A percentile compares a stretch with the other conserved stretches of the same genome.
Evolutionary conservation across 208 protist species (phyloP).

Genomic region (Sergeia podlipaevii): DNA sequence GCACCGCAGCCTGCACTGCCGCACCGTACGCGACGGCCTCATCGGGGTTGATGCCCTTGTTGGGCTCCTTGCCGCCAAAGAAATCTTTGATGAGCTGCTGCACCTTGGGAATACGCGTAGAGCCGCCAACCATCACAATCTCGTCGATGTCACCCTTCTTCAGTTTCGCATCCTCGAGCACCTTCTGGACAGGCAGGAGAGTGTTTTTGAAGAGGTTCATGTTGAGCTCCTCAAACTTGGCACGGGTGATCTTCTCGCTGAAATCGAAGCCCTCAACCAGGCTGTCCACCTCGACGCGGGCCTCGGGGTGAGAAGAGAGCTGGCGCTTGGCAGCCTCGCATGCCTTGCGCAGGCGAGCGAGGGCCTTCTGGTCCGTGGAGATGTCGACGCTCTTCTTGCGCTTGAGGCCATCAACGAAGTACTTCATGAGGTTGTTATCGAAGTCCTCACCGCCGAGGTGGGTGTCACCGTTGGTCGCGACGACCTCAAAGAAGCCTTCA

Average conservation of each 20-base stretch:
- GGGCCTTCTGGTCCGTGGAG: conserved; percentile 46
- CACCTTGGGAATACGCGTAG: conserved; percentile 97
- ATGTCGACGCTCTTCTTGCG: conserved; percentile 54
- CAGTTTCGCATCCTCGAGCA: conserved; percentile 94
- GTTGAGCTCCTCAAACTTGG: conserved; percentile 97
- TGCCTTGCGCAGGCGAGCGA: conserved; percentile 56
- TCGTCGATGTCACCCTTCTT: conserved; percentile 96
- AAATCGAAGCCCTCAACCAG: conserved; percentile 96
- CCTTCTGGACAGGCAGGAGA: conserved; percentile 92
- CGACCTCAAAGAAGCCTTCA: conserved; percentile 98
- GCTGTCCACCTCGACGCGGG: conserved; percentile 95
- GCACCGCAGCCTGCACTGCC: conserved; percentile 96
- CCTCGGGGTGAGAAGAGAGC: conserved; percentile 79
- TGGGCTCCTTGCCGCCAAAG: conserved; percentile 97
- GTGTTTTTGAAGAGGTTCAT: conserved; percentile 96
- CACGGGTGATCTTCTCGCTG: conserved; percentile 92
- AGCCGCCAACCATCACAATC: conserved; percentile 96
- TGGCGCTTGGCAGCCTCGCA: conserved; percentile 66
- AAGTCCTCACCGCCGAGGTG: conserved; percentile 98
- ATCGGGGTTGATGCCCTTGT: conserved; percentile 97
- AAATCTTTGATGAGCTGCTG: conserved; percentile 96
- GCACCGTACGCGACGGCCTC: conserved; percentile 99
- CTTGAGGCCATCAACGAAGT: conserved; percentile 38
- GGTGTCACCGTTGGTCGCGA: conserved; percentile 97
- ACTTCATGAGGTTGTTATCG: conserved; percentile 78